Evolutionary conservation across 441 rosid species (phyloP), one percentile per base, ranked within the genome.

Genomic region (Croton laevigatus): DNA sequence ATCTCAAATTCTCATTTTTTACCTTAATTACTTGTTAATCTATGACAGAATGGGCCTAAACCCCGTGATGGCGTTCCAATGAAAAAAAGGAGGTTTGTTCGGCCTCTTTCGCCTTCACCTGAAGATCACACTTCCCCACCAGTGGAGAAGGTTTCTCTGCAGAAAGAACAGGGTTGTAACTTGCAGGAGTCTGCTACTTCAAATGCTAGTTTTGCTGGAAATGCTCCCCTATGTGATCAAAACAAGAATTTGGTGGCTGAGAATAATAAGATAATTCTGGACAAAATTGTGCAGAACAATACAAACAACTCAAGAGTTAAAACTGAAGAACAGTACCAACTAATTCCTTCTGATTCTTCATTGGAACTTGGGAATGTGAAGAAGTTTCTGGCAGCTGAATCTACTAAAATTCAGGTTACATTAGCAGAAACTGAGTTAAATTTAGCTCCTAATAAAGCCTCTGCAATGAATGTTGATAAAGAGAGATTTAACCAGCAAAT

Each of bases 11-110:
- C 20, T 42, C 12, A 3, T 40, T 10, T n/a, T 11, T 42, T 17
- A 44, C 3, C 1, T 4, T 76, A 63, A 58, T 52, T 59, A n/a
- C 40, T 63, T 68, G 48, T 71, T 73, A 61, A 65, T 81, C 68
- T 73, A 82, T 76, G 68, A 77, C 83, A 90, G 94, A 69, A 81
- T 76, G 80, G 78, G 83, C 71, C 82, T 60, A 77, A 85, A 69
- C 67, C 84, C 46, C 66, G 78, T 73, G 75, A 83, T 66, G 83
- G 86, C 73, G 77, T 92, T 81, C 97, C 97, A 22, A 80, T 92
- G 82, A 92, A 92, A 89, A 93, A 93, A 87, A 85, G 98, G 74
- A 88, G 88, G 83, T 82, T 78, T 63, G 73, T 85, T 62, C 82
- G 73, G 32, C 72, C 84, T 48, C 76, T 85, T 59, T 84, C 86